phyloP scores from a whole-genome alignment of 2,329 filamentous ascomycete genomes.

The Colletotrichum lindemuthianum region DNA sequence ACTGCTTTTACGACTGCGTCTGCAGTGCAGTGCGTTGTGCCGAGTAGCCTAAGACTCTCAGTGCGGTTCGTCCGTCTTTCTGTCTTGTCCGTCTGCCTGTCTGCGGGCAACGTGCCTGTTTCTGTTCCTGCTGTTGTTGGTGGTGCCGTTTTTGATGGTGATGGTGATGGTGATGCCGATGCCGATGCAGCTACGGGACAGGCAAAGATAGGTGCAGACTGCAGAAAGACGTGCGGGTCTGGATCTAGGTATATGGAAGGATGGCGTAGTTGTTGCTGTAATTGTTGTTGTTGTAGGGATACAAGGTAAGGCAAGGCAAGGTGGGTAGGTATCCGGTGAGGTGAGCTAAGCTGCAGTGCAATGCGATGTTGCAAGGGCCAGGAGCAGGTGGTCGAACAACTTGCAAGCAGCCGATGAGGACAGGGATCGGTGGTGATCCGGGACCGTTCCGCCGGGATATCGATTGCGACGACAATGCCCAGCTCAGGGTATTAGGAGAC shows the following conservation, averaged over 20 bases:
- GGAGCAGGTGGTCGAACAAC: conserved; percentile 17
- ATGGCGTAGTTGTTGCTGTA: conserved; percentile 2
- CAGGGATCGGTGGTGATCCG: conserved; percentile 28
- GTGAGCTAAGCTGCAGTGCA: conserved; percentile 1
- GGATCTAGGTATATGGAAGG: neutral
- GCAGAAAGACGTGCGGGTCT: conserved; percentile 1
- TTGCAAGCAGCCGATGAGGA: conserved; percentile 33
- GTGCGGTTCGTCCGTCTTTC: no score
- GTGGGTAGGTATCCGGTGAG: neutral
- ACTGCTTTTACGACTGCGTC: conserved; percentile 2
- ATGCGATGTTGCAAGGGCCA: conserved; percentile 22
- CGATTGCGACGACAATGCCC: conserved; percentile 24
- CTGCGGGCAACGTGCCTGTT: neutral
- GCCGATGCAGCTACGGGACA: no score
- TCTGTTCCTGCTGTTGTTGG: conserved; percentile 10
- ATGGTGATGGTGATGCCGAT: no score
- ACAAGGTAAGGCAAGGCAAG: neutral
- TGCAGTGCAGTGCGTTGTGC: neutral
- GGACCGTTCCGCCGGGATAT: conserved; percentile 19
- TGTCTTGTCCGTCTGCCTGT: no score
- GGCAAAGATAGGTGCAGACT: neutral
- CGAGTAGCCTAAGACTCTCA: no score
- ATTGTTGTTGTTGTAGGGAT: conserved; percentile 5
- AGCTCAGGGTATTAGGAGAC: neutral
- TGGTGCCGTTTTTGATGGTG: neutral